phyloP scores from a whole-genome alignment of 2,329 filamentous ascomycete species.

The Stachybotrys elegans region DNA sequence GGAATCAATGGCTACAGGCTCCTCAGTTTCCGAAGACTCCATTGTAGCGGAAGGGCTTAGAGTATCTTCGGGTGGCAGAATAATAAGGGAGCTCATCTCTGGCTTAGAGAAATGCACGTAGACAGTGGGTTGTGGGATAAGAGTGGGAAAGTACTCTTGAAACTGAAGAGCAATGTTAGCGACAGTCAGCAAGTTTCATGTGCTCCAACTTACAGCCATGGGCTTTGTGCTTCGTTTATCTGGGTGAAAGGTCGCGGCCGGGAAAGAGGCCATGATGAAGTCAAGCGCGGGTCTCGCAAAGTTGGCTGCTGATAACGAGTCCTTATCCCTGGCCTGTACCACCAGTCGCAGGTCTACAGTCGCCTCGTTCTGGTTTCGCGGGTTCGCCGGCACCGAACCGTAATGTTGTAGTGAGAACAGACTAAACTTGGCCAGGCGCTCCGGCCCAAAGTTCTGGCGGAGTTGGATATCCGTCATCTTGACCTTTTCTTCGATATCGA shows the following conservation, averaged over 20 bases:
- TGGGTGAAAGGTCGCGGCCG: background rate
- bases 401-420: background rate
- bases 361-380: background rate
- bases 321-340: background rate
- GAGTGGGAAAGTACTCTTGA: background rate
- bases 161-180: background rate
- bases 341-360: background rate
- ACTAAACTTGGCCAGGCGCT: background rate
- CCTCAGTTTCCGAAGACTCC: no score
- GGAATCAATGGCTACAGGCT: no score
- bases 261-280: background rate
- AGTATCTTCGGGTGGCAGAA: no score
- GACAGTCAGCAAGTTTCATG: background rate
- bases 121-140: background rate
- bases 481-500: constrained; percentile 37
- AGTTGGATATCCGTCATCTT: constrained; percentile 22
- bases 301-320: background rate
- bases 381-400: background rate
- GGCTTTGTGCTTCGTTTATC: background rate
- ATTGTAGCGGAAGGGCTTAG: no score
- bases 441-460: background rate
- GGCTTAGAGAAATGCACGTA: background rate
- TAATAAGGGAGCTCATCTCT: no score
- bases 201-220: background rate
- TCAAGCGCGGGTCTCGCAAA: background rate